A percentile compares a stretch with the other conserved stretches of the same genome.
Evolutionary conservation across 2,329 filamentous ascomycete genomes (phyloP).

Genomic region (Ascochyta clinopodiicola): DNA sequence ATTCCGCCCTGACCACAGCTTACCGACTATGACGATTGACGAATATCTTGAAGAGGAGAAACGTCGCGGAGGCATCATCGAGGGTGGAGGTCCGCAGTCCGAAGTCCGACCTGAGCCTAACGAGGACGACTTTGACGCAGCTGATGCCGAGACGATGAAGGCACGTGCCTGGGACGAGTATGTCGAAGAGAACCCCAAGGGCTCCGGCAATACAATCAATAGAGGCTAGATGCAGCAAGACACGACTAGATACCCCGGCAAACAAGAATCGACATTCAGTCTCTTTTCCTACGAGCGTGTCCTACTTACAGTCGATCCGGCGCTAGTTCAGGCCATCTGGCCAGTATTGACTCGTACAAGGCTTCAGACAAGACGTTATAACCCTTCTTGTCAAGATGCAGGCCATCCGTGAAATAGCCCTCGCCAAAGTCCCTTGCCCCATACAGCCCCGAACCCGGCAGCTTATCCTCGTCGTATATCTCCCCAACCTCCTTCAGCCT

Average conservation of each 20-base stretch:
- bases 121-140: constrained; percentile 88
- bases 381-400: constrained; percentile 45
- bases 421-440: constrained; percentile 39
- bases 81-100: constrained; percentile 83
- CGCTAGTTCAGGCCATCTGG: constrained; percentile 42
- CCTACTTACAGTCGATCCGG: constrained; percentile 25
- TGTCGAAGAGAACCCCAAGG: constrained; percentile 85
- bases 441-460: constrained; percentile 47
- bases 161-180: constrained; percentile 96
- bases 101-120: constrained; percentile 74
- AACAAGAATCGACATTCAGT: background rate
- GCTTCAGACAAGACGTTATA: constrained; percentile 38
- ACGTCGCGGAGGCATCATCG: constrained; percentile 83
- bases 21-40: constrained; percentile 97
- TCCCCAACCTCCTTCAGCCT: constrained; percentile 31
- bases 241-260: constrained; percentile 21
- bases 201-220: constrained; percentile 83
- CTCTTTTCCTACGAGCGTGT: too few relatives aligned
- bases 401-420: constrained; percentile 48
- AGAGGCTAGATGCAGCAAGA: constrained; percentile 60
- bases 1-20: constrained; percentile 87
- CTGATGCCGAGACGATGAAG: constrained; percentile 90
- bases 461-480: constrained; percentile 37
- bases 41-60: constrained; percentile 95
- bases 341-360: constrained; percentile 29